These are phyloP conservation scores for Botrytis tulipae DNA, from an alignment of 2,329 filamentous ascomycete species.

Conservation along the genomic window DNA sequence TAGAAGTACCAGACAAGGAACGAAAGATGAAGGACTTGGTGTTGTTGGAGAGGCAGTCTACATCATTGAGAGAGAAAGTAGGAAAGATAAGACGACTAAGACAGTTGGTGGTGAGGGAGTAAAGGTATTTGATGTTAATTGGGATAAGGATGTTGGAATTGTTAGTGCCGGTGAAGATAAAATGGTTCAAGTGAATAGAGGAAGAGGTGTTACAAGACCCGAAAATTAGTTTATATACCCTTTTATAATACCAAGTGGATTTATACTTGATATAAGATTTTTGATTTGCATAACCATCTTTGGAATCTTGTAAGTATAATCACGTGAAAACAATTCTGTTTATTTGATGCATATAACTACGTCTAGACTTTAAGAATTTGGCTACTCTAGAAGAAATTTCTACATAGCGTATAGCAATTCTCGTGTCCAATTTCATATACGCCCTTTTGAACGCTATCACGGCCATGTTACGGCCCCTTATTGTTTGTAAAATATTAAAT, in stretches of 20 bases:
- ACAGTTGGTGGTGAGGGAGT: slow-evolving; percentile 73
- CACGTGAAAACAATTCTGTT: background rate
- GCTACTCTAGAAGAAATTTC: background rate
- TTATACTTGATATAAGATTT: background rate
- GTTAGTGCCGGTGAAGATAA: slow-evolving; percentile 93
- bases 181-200: slow-evolving; percentile 79
- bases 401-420: no score
- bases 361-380: background rate
- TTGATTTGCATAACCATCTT: background rate
- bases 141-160: slow-evolving; percentile 84
- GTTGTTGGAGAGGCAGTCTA: slow-evolving; percentile 71
- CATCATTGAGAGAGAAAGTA: slow-evolving; percentile 71
- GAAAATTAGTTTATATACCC: slow-evolving; percentile 22
- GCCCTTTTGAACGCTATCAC: background rate
- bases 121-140: slow-evolving; percentile 86
- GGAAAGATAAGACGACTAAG: slow-evolving; percentile 59
- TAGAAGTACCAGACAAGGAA: slow-evolving; percentile 61
- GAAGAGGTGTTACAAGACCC: slow-evolving; percentile 36
- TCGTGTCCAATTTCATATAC: background rate
- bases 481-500: background rate
- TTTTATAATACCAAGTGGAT: slow-evolving; percentile 15
- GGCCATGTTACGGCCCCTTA: background rate
- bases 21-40: slow-evolving; percentile 57
- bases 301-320: background rate
- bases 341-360: background rate